Conservation (phyloP, 1,139 yeast species). For the Hyphopichia burtonii region DNA sequence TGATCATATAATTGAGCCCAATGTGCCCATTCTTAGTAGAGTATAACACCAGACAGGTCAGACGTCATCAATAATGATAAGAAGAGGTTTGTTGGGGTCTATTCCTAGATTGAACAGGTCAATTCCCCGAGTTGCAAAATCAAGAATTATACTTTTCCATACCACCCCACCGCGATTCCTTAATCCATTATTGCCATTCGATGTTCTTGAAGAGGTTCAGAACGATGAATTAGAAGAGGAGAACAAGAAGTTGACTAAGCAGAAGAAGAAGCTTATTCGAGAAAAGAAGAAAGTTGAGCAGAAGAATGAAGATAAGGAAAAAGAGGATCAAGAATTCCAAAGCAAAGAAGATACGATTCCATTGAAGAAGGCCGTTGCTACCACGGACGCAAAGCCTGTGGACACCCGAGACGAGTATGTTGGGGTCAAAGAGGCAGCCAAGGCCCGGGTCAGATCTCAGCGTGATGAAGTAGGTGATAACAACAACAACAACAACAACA, state of each 20-base stretch:
- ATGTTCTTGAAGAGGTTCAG: constrained; percentile 29
- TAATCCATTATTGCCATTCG: constrained; percentile 33
- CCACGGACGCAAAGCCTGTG: background rate
- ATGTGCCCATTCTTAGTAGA: too few relatives aligned
- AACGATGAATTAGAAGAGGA: constrained; percentile 29
- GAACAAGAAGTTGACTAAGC: constrained; percentile 23
- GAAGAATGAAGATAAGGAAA: background rate
- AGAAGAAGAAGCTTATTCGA: constrained; percentile 23
- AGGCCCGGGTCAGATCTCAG: constrained; percentile 16
- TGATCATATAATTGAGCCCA: too few relatives aligned
- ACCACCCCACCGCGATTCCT: constrained; percentile 7
- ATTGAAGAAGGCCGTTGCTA: constrained; percentile 1
- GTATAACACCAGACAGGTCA: too few relatives aligned
- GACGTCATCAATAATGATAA: too few relatives aligned
- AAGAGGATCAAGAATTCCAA: constrained; percentile 4
- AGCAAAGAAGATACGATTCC: constrained; percentile 18
- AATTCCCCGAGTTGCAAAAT: background rate
- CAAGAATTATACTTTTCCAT: background rate
- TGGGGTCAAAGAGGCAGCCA: constrained; percentile 10
- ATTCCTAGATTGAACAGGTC: background rate
- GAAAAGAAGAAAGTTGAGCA: constrained; percentile 15
- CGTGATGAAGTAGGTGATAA: background rate
- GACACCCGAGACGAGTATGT: constrained; percentile 1
- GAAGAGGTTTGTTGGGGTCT: too few relatives aligned
- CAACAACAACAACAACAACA: background rate